Percentiles rank a stretch among this genome's conserved stretches.
These are phyloP conservation scores for Hyphodiscus sp. DNA, from an alignment of 2,329 filamentous ascomycete species.

Conservation along the genomic window DNA sequence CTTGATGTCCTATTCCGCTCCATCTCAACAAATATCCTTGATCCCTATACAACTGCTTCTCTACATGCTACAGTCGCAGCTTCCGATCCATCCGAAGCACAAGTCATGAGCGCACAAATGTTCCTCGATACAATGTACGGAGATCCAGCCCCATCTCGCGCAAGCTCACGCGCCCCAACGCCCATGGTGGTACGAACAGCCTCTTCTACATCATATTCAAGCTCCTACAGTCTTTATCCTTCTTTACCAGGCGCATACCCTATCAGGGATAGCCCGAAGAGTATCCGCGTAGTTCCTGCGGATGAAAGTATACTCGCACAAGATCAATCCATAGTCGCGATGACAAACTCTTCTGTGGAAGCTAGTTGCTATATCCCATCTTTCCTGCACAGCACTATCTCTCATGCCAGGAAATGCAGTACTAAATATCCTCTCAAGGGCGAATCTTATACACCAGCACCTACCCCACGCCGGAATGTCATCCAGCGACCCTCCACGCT, in stretches of 20 bases:
- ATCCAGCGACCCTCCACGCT: conserved; percentile 64
- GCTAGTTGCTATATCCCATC: conserved; percentile 28
- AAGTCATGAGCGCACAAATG: conserved; percentile 63
- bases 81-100: conserved; percentile 75
- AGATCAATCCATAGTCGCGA: conserved; percentile 7
- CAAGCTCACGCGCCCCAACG: conserved; percentile 60
- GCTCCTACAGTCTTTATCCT: conserved; percentile 17
- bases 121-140: conserved; percentile 77
- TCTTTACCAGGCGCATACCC: conserved; percentile 16
- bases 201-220: conserved; percentile 14
- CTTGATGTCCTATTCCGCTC: conserved; percentile 86
- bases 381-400: conserved; percentile 13
- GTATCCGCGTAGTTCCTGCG: conserved; percentile 19
- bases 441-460: conserved; percentile 44
- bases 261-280: conserved; percentile 23
- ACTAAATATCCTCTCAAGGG: conserved; percentile 42
- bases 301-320: conserved; percentile 5
- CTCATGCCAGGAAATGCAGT: conserved; percentile 29
- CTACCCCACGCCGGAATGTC: conserved; percentile 52
- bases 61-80: conserved; percentile 68
- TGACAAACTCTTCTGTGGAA: conserved; percentile 9
- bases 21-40: conserved; percentile 64
- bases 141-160: conserved; percentile 52
- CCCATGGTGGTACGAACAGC: conserved; percentile 57
- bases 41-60: conserved; percentile 48